Evolutionary conservation across 2,329 filamentous ascomycete genomes (phyloP), one percentile per base, ranked within the genome.

Genomic region (Spiromastix sp.): DNA sequence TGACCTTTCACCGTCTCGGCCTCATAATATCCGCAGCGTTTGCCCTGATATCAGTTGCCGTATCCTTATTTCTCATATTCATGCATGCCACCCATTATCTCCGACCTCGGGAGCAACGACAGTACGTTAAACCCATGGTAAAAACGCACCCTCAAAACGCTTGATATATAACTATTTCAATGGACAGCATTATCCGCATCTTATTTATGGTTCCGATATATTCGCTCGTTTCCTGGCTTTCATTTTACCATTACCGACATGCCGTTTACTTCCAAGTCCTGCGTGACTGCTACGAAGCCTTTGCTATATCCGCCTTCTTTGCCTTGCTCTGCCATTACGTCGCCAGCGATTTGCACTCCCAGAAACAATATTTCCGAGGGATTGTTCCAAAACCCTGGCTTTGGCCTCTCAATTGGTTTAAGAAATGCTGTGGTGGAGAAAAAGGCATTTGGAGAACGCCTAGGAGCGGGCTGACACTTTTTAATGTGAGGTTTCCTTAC

Each of bases 181-280:
- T n/a, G n/a, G n/a, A n/a, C n/a, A n/a, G n/a, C n/a, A n/a, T n/a
- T n/a, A n/a, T n/a, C n/a, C n/a, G n/a, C n/a, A n/a, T n/a, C n/a
- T 71, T 93, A 17, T 79, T 87, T 56, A 89, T 93, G 83, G 74
- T 93, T 32, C 85, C 85, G 25, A 68, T 93, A 42, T 93, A 93
- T 57, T 70, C 80, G 33, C 66, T 77, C 25, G 78, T 85, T 13
- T 78, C 81, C 21, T 83, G 83, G 52, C 69, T 89, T 24, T 78
- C 77, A 40, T 75, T 85, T 48, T 68, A 72, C 45, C 86, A 73
- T 63, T 89, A 91, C 65, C 74, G 71, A 55, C 73, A 86, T 50
- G 76, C 80, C 32, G 74, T 91, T 38, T 93, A 93, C 63, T 91
- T 81, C 55, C 72, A 84, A 51, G 78, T 91, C 34, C 64, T 89